Conservation (phyloP, 257 asterid genomes). For the Scutellaria minor region DNA sequence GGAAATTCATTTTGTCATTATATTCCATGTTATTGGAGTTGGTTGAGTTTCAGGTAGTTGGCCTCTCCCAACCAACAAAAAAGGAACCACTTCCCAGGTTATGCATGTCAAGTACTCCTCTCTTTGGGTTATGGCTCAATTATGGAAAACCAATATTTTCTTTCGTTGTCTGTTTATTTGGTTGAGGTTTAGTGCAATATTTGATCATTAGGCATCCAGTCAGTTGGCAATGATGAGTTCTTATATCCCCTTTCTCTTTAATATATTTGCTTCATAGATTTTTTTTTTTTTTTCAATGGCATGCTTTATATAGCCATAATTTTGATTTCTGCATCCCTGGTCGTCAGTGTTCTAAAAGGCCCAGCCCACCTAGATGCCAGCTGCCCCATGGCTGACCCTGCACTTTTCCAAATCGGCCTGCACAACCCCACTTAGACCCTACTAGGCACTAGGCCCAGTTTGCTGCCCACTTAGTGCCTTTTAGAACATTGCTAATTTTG, state of each 20-base stretch:
- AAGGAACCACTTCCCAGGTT: not conserved
- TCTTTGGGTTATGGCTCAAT: not conserved
- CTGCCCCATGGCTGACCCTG: not conserved
- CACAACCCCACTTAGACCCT: not conserved
- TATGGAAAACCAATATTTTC: not conserved
- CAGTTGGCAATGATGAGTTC: not conserved
- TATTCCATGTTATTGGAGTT: constrained; percentile 17
- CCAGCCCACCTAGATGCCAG: not conserved
- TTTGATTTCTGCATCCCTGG: constrained; percentile 14
- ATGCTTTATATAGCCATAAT: not conserved
- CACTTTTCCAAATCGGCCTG: not conserved
- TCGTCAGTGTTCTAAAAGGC: not conserved
- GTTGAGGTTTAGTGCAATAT: not conserved
- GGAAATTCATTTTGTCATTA: not conserved
- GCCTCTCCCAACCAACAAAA: not conserved
- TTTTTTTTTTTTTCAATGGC: not conserved
- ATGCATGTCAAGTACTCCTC: not conserved
- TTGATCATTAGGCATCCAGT: constrained; percentile 15
- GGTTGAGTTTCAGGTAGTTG: constrained; percentile 23
- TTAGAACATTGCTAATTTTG: not conserved
- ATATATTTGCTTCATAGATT: not conserved
- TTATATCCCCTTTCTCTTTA: not conserved
- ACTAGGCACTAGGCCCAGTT: not conserved
- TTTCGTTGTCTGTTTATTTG: constrained; percentile 14
- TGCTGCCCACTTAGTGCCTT: not conserved